These are phyloP conservation scores for Zychaea mexicana DNA, from an alignment of 371 early-diverging fungal genomes.

Conservation along the genomic window DNA sequence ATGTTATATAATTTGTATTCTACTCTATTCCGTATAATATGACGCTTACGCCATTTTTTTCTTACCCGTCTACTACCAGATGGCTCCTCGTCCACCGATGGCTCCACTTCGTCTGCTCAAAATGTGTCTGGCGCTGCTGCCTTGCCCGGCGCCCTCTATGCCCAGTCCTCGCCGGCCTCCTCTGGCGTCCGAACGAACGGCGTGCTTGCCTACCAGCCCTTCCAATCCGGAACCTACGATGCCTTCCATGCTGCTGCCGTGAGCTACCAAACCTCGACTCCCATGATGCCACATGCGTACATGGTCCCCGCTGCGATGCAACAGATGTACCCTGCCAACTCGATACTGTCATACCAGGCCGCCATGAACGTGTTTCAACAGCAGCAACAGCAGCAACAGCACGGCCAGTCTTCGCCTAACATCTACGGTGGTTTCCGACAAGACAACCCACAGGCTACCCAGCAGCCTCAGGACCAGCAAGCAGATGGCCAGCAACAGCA, in stretches of 20 bases:
- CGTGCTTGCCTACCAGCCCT: conserved; percentile 42
- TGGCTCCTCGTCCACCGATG: conserved; percentile 5
- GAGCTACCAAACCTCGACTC: conserved; percentile 22
- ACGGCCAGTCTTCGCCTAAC: conserved; percentile 25
- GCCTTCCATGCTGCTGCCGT: conserved; percentile 28
- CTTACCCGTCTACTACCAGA: too few relatives aligned
- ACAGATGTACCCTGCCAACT: conserved; percentile 32
- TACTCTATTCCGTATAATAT: too few relatives aligned
- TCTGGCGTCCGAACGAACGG: conserved; percentile 27
- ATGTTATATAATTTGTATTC: too few relatives aligned
- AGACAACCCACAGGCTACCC: conserved; percentile 13
- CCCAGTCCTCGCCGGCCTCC: conserved; percentile 16
- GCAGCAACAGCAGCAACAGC: conserved; percentile 30
- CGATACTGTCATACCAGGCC: conserved; percentile 40
- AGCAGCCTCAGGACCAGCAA: conserved; percentile 2
- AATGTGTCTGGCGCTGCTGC: conserved; percentile 12
- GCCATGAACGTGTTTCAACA: conserved; percentile 41
- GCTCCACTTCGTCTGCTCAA: conserved; percentile 9
- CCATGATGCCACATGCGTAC: conserved; percentile 38
- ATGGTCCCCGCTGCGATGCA: conserved; percentile 32
- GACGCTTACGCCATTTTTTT: too few relatives aligned
- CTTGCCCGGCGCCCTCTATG: conserved; percentile 28
- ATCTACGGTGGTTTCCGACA: conserved; percentile 11
- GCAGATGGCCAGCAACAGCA: conserved; percentile 20
- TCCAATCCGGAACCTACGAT: conserved; percentile 30